A percentile compares a stretch with the other conserved stretches of the same genome.
Evolutionary conservation across 768 basidiomycete species (phyloP).

Genomic region (Amanita rimosa): DNA sequence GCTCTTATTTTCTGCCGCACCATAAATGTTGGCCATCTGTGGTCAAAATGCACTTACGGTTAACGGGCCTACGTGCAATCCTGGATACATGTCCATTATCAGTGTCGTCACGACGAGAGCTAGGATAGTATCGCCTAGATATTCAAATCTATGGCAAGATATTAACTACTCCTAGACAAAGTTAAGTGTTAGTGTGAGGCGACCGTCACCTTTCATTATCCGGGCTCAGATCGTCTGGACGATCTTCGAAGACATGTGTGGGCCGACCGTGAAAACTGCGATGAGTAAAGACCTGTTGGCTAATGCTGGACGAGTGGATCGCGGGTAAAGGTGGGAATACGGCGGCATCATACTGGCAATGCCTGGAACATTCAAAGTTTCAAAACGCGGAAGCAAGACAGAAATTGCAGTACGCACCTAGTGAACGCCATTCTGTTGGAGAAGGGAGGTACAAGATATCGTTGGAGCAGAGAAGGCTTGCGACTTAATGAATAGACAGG

Average conservation of each 20-base stretch:
- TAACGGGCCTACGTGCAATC: slow-evolving; percentile 65
- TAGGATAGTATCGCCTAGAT: slow-evolving; percentile 68
- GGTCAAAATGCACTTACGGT: slow-evolving; percentile 36
- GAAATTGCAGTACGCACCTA: neutral
- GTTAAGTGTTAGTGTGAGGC: neutral
- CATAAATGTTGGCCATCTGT: neutral
- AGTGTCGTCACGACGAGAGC: slow-evolving; percentile 56
- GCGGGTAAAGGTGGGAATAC: slow-evolving; percentile 50
- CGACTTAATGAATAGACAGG: neutral
- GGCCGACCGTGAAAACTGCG: slow-evolving; percentile 61
- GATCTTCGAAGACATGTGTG: slow-evolving; percentile 69
- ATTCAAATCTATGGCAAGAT: slow-evolving; percentile 44
- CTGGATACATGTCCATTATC: slow-evolving; percentile 52
- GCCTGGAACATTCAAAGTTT: neutral
- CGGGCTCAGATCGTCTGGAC: slow-evolving; percentile 57
- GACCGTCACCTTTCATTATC: slow-evolving; percentile 81
- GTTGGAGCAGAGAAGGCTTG: neutral
- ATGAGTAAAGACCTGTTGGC: slow-evolving; percentile 61
- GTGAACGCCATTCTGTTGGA: neutral
- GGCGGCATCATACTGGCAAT: neutral
- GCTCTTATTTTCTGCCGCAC: slow-evolving; percentile 61
- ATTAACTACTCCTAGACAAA: neutral
- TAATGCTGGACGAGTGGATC: slow-evolving; percentile 35
- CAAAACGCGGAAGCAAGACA: neutral
- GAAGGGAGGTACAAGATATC: neutral